phyloP scores from a whole-genome alignment of 306 rosid species.

The Cicer bijugum region DNA sequence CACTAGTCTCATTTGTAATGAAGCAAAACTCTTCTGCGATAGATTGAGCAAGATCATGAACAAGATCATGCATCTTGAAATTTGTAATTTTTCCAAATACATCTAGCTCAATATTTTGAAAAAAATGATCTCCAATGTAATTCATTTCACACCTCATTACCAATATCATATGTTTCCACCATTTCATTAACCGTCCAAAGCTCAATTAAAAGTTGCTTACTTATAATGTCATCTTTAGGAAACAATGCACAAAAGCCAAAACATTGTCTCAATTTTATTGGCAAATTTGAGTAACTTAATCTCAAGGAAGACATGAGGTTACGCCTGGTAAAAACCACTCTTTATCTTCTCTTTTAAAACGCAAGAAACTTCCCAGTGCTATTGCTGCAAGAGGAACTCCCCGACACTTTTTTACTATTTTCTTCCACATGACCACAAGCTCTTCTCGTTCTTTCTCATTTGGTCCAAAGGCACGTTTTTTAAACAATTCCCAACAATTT shows the following conservation, averaged over 20 bases:
- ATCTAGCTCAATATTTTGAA: constrained; percentile 13
- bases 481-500: constrained; percentile 28
- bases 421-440: constrained; percentile 11
- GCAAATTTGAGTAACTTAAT: constrained; percentile 12
- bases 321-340: constrained; percentile 36
- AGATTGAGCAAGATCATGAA: constrained; percentile 40
- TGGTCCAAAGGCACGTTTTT: constrained; percentile 18
- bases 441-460: not conserved
- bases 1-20: not conserved
- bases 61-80: constrained; percentile 44
- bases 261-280: constrained; percentile 18
- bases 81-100: not conserved
- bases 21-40: not conserved
- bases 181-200: constrained; percentile 17
- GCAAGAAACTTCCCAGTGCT: constrained; percentile 8
- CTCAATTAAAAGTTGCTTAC: not conserved
- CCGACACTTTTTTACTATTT: constrained; percentile 18
- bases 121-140: constrained; percentile 42
- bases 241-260: constrained; percentile 23
- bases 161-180: not conserved
- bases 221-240: not conserved
- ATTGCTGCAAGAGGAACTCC: constrained; percentile 12
- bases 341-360: not conserved
- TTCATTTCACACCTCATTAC: constrained; percentile 32
- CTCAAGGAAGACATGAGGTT: constrained; percentile 10